Conservation (phyloP, 2,329 filamentous ascomycete genomes). For the Ophiostoma piceae region DNA sequence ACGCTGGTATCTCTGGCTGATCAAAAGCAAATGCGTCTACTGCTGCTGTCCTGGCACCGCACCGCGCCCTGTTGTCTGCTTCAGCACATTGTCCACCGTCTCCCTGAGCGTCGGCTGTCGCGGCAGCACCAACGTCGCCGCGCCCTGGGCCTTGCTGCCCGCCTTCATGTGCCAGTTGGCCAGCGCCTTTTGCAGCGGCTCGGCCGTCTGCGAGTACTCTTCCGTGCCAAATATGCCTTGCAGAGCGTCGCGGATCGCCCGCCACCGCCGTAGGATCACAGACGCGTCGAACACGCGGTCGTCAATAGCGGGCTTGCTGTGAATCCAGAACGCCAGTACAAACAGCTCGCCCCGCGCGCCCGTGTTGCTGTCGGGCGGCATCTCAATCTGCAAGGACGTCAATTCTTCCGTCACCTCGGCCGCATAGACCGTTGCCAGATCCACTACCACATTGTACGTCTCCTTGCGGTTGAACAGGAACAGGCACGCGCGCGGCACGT, state of each 20-base stretch:
- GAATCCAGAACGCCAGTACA: slow-evolving; percentile 52
- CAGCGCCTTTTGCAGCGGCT: not conserved
- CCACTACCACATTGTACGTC: slow-evolving; percentile 64
- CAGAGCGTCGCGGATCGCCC: slow-evolving; percentile 30
- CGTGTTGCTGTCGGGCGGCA: not conserved
- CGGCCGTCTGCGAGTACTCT: slow-evolving; percentile 12
- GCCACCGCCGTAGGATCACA: slow-evolving; percentile 42
- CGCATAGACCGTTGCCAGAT: slow-evolving; percentile 55
- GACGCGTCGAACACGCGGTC: slow-evolving; percentile 26
- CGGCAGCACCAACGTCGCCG: not conserved
- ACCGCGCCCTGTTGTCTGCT: slow-evolving; percentile 9
- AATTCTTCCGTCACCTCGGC: slow-evolving; percentile 59
- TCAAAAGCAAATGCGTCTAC: slow-evolving; percentile 4
- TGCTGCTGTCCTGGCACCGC: slow-evolving; percentile 11
- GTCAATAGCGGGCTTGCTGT: slow-evolving; percentile 32
- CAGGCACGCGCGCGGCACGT: slow-evolving; percentile 49
- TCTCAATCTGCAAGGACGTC: slow-evolving; percentile 25
- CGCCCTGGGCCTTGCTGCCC: not conserved
- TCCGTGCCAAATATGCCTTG: slow-evolving; percentile 34
- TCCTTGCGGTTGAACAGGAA: slow-evolving; percentile 70
- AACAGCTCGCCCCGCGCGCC: slow-evolving; percentile 29
- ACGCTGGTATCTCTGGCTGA: slow-evolving; percentile 4
- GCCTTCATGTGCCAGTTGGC: slow-evolving; percentile 1
- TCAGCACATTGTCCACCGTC: slow-evolving; percentile 30
- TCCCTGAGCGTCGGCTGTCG: slow-evolving; percentile 43